Conservation (phyloP, 805 yeast species). For the Candida multigemmis region DNA sequence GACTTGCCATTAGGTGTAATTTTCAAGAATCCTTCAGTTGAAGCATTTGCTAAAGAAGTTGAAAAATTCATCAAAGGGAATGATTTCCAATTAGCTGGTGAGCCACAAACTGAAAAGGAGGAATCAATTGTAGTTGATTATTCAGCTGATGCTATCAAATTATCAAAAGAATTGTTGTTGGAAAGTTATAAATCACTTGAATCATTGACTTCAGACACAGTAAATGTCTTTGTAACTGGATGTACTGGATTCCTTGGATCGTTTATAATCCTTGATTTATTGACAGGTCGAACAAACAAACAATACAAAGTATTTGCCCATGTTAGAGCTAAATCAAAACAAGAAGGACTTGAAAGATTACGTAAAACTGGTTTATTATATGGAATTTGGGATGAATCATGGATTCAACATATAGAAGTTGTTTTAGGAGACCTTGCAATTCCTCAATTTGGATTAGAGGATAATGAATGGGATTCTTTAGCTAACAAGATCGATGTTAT, state of each 20-base stretch:
- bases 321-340: slow-evolving; percentile 72
- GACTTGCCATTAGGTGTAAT: slow-evolving; percentile 87
- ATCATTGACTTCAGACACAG: slow-evolving; percentile 19
- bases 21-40: slow-evolving; percentile 82
- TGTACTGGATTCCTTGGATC: slow-evolving; percentile 95
- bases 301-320: slow-evolving; percentile 71
- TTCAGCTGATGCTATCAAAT: slow-evolving; percentile 63
- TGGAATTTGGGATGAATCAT: slow-evolving; percentile 68
- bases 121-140: slow-evolving; percentile 35
- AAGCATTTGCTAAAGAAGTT: slow-evolving; percentile 67
- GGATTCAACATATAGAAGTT: slow-evolving; percentile 50
- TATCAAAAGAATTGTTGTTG: slow-evolving; percentile 31
- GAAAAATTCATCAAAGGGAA: slow-evolving; percentile 46
- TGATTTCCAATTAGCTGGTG: slow-evolving; percentile 31
- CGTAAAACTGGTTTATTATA: slow-evolving; percentile 68
- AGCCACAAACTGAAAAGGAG: slow-evolving; percentile 16
- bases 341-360: slow-evolving; percentile 69
- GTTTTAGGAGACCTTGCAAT: slow-evolving; percentile 77
- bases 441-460: slow-evolving; percentile 61
- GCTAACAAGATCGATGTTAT: slow-evolving; percentile 64
- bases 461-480: slow-evolving; percentile 49
- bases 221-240: slow-evolving; percentile 84
- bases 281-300: slow-evolving; percentile 40
- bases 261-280: slow-evolving; percentile 69
- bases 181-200: slow-evolving; percentile 36